Evolutionary conservation across 805 yeast genomes (phyloP).

Genomic region (Candida tallmaniae): DNA sequence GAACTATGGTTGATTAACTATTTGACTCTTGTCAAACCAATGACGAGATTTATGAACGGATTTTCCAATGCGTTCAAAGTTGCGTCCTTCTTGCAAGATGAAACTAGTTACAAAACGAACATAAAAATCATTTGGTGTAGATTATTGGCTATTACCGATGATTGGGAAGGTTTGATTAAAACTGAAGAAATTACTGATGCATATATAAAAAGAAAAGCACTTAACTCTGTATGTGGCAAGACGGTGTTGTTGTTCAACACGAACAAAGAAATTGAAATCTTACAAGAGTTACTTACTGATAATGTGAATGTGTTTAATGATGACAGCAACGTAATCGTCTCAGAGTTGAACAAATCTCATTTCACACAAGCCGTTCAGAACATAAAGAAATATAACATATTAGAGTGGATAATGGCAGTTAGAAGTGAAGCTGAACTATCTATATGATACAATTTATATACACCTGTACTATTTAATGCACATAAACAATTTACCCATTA

Average conservation of each 20-base stretch:
- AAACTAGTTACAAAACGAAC: constrained; percentile 16
- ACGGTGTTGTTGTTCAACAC: constrained; percentile 32
- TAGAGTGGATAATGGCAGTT: constrained; percentile 18
- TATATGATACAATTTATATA: background rate
- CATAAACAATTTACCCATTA: background rate
- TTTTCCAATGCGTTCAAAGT: constrained; percentile 47
- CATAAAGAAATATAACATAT: constrained; percentile 8
- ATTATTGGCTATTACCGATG: constrained; percentile 45
- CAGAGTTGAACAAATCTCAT: constrained; percentile 10
- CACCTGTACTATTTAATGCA: too few species aligned
- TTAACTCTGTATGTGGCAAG: constrained; percentile 40
- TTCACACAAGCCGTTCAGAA: constrained; percentile 4
- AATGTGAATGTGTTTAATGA: constrained; percentile 7
- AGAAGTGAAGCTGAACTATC: constrained; percentile 14
- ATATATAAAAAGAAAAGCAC: constrained; percentile 32
- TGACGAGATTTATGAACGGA: constrained; percentile 13
- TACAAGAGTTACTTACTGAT: constrained; percentile 10
- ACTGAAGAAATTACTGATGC: constrained; percentile 39
- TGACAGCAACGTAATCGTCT: constrained; percentile 2
- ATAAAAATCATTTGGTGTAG: constrained; percentile 51
- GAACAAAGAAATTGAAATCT: constrained; percentile 8
- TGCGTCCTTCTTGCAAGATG: constrained; percentile 36
- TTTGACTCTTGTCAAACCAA: constrained; percentile 42
- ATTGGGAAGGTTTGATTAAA: constrained; percentile 42
- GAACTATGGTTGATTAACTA: constrained; percentile 48